Base-by-base conservation (phyloP, 257 asterid genomes). In the Pogostemon cablin region DNA sequence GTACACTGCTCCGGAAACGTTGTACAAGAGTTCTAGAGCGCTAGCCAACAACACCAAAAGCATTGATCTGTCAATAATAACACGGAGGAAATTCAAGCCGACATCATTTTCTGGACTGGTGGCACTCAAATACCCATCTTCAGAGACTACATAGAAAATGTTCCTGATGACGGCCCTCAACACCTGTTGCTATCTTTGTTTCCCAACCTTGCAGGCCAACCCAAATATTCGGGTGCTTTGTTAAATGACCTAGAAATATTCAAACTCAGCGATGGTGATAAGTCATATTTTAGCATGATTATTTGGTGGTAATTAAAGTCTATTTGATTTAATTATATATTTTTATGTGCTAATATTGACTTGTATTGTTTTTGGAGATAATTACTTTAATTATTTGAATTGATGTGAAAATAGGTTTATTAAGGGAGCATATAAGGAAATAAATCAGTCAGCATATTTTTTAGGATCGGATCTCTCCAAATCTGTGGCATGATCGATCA, bases 221-320 rank as follows among this genome's bases (percentile, higher is more conserved):
- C 88, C 2, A 0, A 0, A 4, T 81, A 48, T 9, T 0, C 0
- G 0, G 80, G 12, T 46, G 86, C 81, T 4, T 37, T 84, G 58
- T 81, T 87, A 48, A 89, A 89, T 59, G 96, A 93, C 0, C 43
- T 89, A 0, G 96, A 87, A 70, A 81, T 89, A 9, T 87, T 87
- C 76, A 89, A 82, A 65, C 70, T 89, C 76, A 87, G 20, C 42
- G 73, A 59, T 3, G 1, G 0, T 15, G 15, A 15, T 15, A 15
- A 15, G 15, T 15, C 15, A 15, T 15, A 15, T 15, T 15, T 15
- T 15, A 15, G 15, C 15, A 15, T 15, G 15, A 15, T 15, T 15
- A 15, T 15, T 15, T 15, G 15, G 15, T 15, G 15, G 0, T 15
- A 15, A 15, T 15, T 15, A 15, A 15, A 15, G 15, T 15, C 15